phyloP scores from a whole-genome alignment of 2,329 filamentous ascomycete species.

The Huntiella moniliformis region DNA sequence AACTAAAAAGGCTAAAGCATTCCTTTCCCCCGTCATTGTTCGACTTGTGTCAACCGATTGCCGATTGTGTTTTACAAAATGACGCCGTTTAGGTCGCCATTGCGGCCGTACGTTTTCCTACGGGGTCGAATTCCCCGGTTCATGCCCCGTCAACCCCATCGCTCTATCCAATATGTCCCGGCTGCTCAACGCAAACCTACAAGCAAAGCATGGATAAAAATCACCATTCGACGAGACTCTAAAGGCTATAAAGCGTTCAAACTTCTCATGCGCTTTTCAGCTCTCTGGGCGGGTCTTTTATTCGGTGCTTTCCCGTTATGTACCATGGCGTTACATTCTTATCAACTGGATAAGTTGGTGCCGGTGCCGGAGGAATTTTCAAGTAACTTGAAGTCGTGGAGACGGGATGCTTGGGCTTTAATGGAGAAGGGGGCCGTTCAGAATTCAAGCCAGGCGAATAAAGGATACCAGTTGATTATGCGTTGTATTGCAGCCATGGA shows the following conservation, averaged over 20 bases:
- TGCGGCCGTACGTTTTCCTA: too few species aligned
- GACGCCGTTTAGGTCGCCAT: too few species aligned
- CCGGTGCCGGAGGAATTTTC: constrained; percentile 10
- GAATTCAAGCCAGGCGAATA: constrained; percentile 1
- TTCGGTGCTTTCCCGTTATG: constrained; percentile 4
- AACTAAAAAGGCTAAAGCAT: too few species aligned
- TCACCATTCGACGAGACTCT: too few species aligned
- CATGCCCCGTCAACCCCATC: constrained; percentile 27
- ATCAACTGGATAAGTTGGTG: constrained; percentile 7
- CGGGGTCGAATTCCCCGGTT: constrained; percentile 15
- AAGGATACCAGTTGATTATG: constrained; percentile 2
- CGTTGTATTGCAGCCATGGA: constrained; percentile 8
- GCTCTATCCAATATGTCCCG: constrained; percentile 19
- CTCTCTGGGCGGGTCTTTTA: constrained; percentile 6
- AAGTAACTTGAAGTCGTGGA: not conserved
- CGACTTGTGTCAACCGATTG: constrained; percentile 14
- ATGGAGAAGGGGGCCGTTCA: constrained; percentile 6
- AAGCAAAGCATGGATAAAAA: constrained; percentile 25
- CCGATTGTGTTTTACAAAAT: not conserved
- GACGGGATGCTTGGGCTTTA: constrained; percentile 6
- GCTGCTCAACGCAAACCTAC: constrained; percentile 24
- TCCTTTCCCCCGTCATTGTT: constrained; percentile 1
- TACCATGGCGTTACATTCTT: constrained; percentile 4
- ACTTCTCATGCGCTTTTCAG: constrained; percentile 26
- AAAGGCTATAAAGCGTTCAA: too few species aligned